Evolutionary conservation across 2,329 filamentous ascomycete species (phyloP), one percentile per base, ranked within the genome.

Genomic region (Falciphora oryzae): DNA sequence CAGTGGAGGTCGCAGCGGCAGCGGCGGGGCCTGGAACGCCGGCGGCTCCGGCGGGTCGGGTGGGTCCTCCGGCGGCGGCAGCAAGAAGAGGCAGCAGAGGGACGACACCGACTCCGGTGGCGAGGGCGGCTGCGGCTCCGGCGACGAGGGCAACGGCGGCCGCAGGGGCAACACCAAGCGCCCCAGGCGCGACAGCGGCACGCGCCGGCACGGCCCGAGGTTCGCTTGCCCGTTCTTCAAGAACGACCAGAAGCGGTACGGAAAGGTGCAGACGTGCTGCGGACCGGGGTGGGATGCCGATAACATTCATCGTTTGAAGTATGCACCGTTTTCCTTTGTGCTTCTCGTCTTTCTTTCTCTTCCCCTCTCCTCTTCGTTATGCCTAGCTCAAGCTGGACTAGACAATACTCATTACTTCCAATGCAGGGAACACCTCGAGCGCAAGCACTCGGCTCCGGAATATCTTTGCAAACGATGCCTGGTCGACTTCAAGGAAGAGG

Each of bases 371-470:
- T 11, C 11, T 7, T 7, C 38, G 4, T 10, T 2, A 32, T n/a
- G n/a, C n/a, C n/a, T n/a, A 32, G 1, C 27, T 62, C 66, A n/a
- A 59, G 14, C 13, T 13, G 22, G 16, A 28, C 50, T 10, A 10
- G n/a, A 16, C 58, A 14, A 44, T 65, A 25, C 64, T 64, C 35
- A 31, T n/a, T 32, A 8, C 32, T 13, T 10, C 10, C 22, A 3
- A 4, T 8, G 8, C 61, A 73, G 72, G 63, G 73, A 74, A 31
- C 73, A 74, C 50, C 62, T 74, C 27, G 70, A 69, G 57, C 70
- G 72, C 27, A 66, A 67, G 2, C 73, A 74, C 63, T 67, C 67
- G 31, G 59, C 65, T 18, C 67, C 68, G 18, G 71, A 69, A 38
- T 68, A 68, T 35, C 64, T 65, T 11, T 74, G 73, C 53, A 71